Base-by-base conservation (phyloP, 805 yeast species). In the Wickerhamomyces ciferrii region DNA sequence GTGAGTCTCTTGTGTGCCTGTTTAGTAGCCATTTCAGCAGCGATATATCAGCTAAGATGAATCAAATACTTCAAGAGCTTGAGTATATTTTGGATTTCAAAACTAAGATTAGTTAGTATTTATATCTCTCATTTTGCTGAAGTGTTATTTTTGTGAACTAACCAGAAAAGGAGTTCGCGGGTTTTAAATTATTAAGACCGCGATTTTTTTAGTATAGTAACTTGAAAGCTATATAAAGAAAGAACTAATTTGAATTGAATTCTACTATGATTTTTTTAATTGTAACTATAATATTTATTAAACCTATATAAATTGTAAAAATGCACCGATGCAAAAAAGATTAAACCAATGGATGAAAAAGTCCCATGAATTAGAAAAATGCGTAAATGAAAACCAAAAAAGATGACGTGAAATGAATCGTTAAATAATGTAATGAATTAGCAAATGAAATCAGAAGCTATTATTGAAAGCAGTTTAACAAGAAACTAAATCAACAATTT, bases 1-100 rank as follows among this genome's bases (percentile, higher is more conserved):
- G 87, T 78, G 43, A 90, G 76, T 44, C 78, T 58, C 47, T 69
- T 72, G 43, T 66, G 67, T 2, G 78, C 76, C 44, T 68, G 75
- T 44, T 64, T 64, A 5, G 74, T 68, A 14, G 76, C 75, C 76
- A 72, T 71, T 27, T n/a, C n/a, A n/a, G n/a, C n/a, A n/a, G n/a
- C n/a, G n/a, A n/a, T n/a, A n/a, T n/a, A n/a, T n/a, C n/a, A n/a
- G n/a, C n/a, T n/a, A n/a, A n/a, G n/a, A n/a, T n/a, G n/a, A n/a
- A n/a, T n/a, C n/a, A n/a, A n/a, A n/a, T n/a, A n/a, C n/a, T n/a
- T n/a, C n/a, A n/a, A n/a, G n/a, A n/a, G n/a, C n/a, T n/a, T n/a
- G n/a, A n/a, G n/a, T n/a, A n/a, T n/a, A n/a, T n/a, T n/a, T n/a
- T n/a, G n/a, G n/a, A n/a, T n/a, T n/a, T n/a, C n/a, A n/a, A n/a